Evolutionary conservation across 1,139 yeast genomes (phyloP), one percentile per base, ranked within the genome.

Genomic region (Pichia sp.): DNA sequence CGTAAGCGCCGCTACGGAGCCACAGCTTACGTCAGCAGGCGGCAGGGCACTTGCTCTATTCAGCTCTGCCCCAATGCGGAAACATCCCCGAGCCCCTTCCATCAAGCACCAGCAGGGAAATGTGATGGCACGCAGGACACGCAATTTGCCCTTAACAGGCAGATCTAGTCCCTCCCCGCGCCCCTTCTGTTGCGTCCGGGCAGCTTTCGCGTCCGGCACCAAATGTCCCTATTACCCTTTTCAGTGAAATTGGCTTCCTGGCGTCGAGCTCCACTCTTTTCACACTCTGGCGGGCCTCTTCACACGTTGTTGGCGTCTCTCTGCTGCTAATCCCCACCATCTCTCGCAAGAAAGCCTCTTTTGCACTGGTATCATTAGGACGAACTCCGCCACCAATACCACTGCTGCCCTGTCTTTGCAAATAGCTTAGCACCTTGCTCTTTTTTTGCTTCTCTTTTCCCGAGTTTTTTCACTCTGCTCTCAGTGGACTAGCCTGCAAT

Each of bases 231-330:
- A 45, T 45, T 45, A n/a, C 48, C 48, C 15, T 30, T 29, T 45
- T n/a, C 38, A 36, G 48, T 45, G 48, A 45, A 45, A 45, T 45
- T 45, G 48, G 41, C 41, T 36, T 36, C 36, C 41, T 36, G 41
- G 41, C 41, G 8, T 36, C 41, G 16, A 36, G 16, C 16, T 36
- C 41, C n/a, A n/a, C 19, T 19, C 30, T 19, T 29, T 29, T 34
- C 36, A 10, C 36, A 10, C 36, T 13, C 36, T 32, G 36, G 26
- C 26, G 26, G 26, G 26, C 26, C 26, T 23, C 26, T 23, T 23
- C 26, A 23, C 26, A 23, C 26, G 26, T 42, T 23, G 26, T n/a
- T 16, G 13, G 45, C 26, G 45, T 15, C 26, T 13, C 26, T 13
- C 11, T n/a, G 26, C 16, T 23, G 26, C 26, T n/a, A n/a, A n/a